Conservation (phyloP, 1,139 yeast genomes). For the Geotrichum restrictum region DNA sequence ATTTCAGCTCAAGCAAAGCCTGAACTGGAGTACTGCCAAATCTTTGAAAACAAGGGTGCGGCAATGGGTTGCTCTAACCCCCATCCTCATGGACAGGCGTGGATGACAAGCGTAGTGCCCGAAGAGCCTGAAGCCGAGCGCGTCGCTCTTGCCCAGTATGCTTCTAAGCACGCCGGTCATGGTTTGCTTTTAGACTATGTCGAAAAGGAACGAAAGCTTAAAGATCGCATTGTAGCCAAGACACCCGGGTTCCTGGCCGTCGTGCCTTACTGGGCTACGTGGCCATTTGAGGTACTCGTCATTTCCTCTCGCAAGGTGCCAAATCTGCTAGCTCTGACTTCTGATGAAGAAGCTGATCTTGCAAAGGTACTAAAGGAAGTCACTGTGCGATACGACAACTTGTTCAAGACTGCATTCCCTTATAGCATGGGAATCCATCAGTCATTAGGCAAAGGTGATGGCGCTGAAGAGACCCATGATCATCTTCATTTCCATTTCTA, state of each 20-base stretch:
- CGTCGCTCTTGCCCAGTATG: conserved; percentile 46
- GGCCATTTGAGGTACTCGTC: conserved; percentile 75
- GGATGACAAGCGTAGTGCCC: conserved; percentile 68
- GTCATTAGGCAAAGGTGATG: conserved; percentile 41
- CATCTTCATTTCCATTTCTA: conserved; percentile 79
- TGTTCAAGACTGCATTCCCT: conserved; percentile 67
- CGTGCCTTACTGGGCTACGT: conserved; percentile 79
- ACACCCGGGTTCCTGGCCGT: conserved; percentile 66
- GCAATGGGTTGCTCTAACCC: conserved; percentile 84
- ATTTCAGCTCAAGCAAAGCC: conserved; percentile 42
- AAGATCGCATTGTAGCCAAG: conserved; percentile 50
- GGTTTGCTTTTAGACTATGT: conserved; percentile 65
- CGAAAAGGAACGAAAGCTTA: conserved; percentile 47
- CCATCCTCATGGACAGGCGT: conserved; percentile 75
- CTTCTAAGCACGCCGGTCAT: conserved; percentile 41
- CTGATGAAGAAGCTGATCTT: conserved; percentile 51
- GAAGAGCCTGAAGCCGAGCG: conserved; percentile 61
- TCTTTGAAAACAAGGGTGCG: conserved; percentile 73
- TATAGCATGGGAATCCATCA: conserved; percentile 82
- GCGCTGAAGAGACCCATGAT: conserved; percentile 38
- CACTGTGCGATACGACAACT: conserved; percentile 67
- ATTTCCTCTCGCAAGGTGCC: conserved; percentile 54
- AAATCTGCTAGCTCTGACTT: conserved; percentile 50
- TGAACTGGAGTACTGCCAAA: conserved; percentile 58
- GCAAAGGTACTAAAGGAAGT: conserved; percentile 53